These are phyloP conservation scores for Mallotus repandus DNA, from an alignment of 441 rosid genomes.

Conservation along the genomic window DNA sequence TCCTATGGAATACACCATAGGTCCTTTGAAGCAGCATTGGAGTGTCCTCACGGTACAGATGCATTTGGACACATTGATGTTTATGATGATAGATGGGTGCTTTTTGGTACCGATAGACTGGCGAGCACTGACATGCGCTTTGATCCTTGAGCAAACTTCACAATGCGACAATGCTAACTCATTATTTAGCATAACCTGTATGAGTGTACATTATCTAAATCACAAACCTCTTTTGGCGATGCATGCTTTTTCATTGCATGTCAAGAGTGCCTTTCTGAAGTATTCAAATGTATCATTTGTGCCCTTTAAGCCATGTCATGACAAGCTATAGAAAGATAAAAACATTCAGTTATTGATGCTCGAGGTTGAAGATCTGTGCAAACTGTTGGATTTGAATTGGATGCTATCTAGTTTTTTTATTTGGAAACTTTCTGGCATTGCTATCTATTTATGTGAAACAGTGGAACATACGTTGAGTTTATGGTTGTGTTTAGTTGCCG, in stretches of 20 bases:
- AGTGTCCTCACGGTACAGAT: conserved; percentile 83
- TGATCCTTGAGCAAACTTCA: conserved; percentile 16
- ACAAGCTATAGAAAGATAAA: no score
- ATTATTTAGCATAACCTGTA: conserved; percentile 3
- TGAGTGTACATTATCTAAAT: conserved; percentile 12
- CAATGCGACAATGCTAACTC: background rate
- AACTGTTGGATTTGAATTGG: background rate
- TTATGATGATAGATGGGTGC: conserved; percentile 56
- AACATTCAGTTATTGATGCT: no score
- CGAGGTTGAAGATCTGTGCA: background rate
- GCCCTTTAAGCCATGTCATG: no score
- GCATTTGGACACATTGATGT: conserved; percentile 75
- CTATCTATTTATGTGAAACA: no score
- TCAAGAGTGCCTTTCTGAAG: no score
- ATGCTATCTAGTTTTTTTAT: background rate
- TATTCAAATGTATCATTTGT: no score
- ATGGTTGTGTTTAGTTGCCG: no score
- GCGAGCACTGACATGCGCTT: conserved; percentile 51
- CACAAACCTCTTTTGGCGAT: background rate
- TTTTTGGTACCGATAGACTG: conserved; percentile 63
- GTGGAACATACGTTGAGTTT: background rate
- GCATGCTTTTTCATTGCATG: no score
- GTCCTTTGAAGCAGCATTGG: conserved; percentile 82
- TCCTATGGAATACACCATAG: conserved; percentile 77
- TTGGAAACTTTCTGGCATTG: background rate